Conservation (phyloP, 768 basidiomycete genomes). For the Tylopilus subfusipes region DNA sequence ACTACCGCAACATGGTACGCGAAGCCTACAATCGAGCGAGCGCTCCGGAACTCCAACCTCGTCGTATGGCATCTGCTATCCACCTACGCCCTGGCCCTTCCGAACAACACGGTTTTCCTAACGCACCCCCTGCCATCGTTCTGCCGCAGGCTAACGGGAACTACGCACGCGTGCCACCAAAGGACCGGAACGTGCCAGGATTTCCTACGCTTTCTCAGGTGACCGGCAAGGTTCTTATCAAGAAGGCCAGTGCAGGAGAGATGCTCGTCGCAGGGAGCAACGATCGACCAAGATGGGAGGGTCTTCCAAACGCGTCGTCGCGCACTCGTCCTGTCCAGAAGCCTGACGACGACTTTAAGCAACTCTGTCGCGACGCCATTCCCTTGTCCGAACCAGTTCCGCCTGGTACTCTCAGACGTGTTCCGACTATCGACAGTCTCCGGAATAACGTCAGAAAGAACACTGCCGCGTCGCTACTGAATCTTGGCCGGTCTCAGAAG, state of each 20-base stretch:
- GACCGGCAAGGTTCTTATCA: slow-evolving; percentile 9
- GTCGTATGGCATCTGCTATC: slow-evolving; percentile 10
- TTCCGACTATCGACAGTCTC: slow-evolving; percentile 3
- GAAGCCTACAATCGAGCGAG: slow-evolving; percentile 12
- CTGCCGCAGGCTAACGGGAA: background rate
- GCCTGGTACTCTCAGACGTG: slow-evolving; percentile 9
- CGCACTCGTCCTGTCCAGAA: background rate
- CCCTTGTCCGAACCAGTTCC: slow-evolving; percentile 5
- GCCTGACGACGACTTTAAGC: background rate
- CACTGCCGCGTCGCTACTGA: slow-evolving; percentile 5
- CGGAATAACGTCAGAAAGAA: slow-evolving; percentile 4
- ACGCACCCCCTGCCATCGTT: background rate
- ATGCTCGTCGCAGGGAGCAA: background rate
- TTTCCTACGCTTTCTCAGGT: slow-evolving; percentile 21
- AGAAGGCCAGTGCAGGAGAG: slow-evolving; percentile 1
- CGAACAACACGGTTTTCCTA: background rate
- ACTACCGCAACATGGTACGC: slow-evolving; percentile 25
- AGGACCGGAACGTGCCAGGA: background rate
- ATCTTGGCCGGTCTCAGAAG: background rate
- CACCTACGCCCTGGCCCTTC: background rate
- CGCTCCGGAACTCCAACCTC: background rate
- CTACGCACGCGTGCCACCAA: background rate
- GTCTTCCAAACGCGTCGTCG: background rate
- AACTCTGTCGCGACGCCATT: slow-evolving; percentile 13
- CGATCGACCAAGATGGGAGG: slow-evolving; percentile 3